Base-by-base conservation (phyloP, 192 early-diverging fungal species). In the Podila horticola region DNA sequence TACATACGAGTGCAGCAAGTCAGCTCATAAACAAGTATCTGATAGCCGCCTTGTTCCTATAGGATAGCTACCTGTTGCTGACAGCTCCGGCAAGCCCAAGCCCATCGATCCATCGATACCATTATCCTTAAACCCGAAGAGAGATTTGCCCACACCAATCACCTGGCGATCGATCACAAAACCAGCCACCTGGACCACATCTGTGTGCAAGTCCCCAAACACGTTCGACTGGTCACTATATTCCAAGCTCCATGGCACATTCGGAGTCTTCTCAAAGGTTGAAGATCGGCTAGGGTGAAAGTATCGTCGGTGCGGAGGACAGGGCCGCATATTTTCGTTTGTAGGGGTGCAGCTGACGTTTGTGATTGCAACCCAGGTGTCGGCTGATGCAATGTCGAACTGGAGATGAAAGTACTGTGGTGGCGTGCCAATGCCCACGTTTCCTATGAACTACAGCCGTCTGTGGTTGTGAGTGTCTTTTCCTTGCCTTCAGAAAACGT, bases 391-490 rank as follows among this genome's bases (percentile, higher is more conserved):
- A 0, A 91, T 91, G 61, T 92, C 90, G n/a, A 69, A 75, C 29
- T 68, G 50, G 17, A 75, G 38, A 6, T 87, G 86, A 48, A 94
- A 92, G 41, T 82, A 81, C 62, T 90, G 91, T 26, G 86, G 85
- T 8, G 92, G 93, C 8, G 87, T 90, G 57, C 91, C 92, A 19
- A 92, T 75, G 3, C 85, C 86, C 28, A 93, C 87, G 13, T 85
- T 67, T 26, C 90, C 92, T 49, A 82, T 49, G 38, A 84, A 88
- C 87, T 88, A 33, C 11, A 50, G 41, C 7, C 11, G 12, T 28
- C 8, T 4, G 17, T 61, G 29, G 38, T 28, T 31, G 24, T 64
- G 15, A 33, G 20, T 64, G 6, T 24, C 24, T 34, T 4, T 22
- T 2, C 20, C 13, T 22, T 45, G 13, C n/a, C 19, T 12, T 50